Evolutionary conservation across 495 filamentous ascomycete genomes (phyloP).

Genomic region (Penicillium alfredii): DNA sequence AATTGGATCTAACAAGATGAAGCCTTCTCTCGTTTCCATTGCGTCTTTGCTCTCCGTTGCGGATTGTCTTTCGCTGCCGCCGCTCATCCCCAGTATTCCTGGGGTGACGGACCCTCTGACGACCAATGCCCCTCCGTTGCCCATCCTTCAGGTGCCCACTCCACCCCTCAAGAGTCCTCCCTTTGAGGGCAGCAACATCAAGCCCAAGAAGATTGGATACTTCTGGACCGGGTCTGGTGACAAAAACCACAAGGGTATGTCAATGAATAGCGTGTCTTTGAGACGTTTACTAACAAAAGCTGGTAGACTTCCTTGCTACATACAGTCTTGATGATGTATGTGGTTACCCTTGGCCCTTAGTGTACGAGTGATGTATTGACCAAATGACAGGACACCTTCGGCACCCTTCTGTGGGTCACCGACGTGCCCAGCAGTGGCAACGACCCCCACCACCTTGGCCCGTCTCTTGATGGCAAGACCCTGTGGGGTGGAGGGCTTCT

Average conservation of each 20-base stretch:
- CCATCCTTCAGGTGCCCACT: conserved; percentile 53
- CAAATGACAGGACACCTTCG: conserved; percentile 47
- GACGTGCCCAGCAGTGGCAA: conserved; percentile 58
- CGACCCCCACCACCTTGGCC: conserved; percentile 54
- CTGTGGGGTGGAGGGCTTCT: conserved; percentile 54
- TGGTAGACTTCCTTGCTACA: conserved; percentile 51
- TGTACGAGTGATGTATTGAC: conserved; percentile 9
- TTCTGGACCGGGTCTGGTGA: conserved; percentile 59
- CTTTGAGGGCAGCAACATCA: conserved; percentile 47
- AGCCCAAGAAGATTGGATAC: conserved; percentile 62
- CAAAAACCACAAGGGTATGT: conserved; percentile 45
- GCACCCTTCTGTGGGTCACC: conserved; percentile 50
- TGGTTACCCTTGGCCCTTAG: not conserved
- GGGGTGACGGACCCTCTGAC: conserved; percentile 52
- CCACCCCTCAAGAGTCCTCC: conserved; percentile 50
- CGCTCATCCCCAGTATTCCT: conserved; percentile 53
- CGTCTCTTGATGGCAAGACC: conserved; percentile 55
- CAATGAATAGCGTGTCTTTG: not conserved
- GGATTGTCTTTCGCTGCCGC: conserved; percentile 37
- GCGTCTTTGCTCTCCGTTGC: conserved; percentile 16
- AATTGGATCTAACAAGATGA: no score
- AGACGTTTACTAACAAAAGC: not conserved
- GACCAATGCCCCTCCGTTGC: conserved; percentile 46
- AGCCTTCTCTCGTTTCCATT: conserved; percentile 15
- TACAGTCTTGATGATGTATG: conserved; percentile 54